Evolutionary conservation across 768 basidiomycete genomes (phyloP).

Genomic region (Phanerochaete carnosa): DNA sequence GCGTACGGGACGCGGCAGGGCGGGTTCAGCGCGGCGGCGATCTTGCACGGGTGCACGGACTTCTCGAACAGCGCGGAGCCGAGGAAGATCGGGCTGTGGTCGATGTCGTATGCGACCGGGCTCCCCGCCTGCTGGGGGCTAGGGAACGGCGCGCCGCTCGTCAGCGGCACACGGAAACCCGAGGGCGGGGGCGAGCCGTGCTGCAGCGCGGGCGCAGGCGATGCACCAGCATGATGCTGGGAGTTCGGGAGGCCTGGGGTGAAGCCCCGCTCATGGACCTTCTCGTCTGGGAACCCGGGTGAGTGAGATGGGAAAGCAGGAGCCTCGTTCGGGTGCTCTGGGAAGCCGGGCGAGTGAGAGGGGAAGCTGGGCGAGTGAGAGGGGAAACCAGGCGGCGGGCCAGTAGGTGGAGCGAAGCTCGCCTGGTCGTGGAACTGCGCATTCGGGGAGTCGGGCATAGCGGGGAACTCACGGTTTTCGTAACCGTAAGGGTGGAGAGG

Average conservation of each 20-base stretch:
- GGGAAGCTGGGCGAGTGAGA: constrained; percentile 1
- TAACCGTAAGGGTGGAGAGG: constrained; percentile 4
- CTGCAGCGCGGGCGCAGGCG: constrained; percentile 10
- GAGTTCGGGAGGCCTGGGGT: not conserved
- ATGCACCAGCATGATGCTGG: not conserved
- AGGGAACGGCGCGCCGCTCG: constrained; percentile 41
- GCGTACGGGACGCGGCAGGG: constrained; percentile 60
- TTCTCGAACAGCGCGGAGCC: constrained; percentile 66
- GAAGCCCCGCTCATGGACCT: constrained; percentile 2
- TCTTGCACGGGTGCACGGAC: constrained; percentile 83
- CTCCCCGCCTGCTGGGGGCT: constrained; percentile 29
- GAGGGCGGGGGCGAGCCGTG: constrained; percentile 51
- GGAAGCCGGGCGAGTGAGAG: constrained; percentile 6
- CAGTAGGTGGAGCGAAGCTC: constrained; percentile 8
- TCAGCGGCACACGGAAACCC: constrained; percentile 62
- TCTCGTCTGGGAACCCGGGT: constrained; percentile 9
- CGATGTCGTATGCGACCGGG: constrained; percentile 54
- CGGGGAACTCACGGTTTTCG: not conserved
- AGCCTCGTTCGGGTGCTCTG: not conserved
- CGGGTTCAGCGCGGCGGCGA: constrained; percentile 54
- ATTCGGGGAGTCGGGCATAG: not conserved
- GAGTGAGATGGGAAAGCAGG: not conserved
- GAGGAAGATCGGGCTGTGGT: constrained; percentile 59
- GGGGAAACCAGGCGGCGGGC: constrained; percentile 3
- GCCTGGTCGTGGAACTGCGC: constrained; percentile 5